Evolutionary conservation across 352 stramenopile genomes (phyloP).

Genomic region (Pythium aquatile): DNA sequence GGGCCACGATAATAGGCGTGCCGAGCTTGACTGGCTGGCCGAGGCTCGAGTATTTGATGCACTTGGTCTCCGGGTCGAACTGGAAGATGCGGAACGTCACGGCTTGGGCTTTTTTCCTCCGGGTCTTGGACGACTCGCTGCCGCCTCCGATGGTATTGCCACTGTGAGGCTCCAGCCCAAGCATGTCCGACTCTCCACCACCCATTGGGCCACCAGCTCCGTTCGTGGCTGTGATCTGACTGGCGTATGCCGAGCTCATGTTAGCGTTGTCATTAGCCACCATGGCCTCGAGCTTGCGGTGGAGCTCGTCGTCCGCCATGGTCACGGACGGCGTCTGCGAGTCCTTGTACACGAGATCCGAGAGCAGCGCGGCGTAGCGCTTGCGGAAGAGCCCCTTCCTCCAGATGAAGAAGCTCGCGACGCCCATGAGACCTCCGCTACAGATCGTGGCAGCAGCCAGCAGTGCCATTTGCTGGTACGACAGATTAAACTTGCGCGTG

Average conservation of each 20-base stretch:
- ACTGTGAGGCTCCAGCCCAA: not conserved
- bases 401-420: conserved; percentile 72
- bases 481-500: conserved; percentile 74
- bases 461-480: conserved; percentile 69
- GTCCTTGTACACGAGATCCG: conserved; percentile 34
- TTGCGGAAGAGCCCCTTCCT: conserved; percentile 68
- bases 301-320: conserved; percentile 11
- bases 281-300: conserved; percentile 20
- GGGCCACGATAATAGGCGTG: conserved; percentile 52
- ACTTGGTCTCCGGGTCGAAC: conserved; percentile 50
- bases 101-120: conserved; percentile 20
- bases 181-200: not conserved
- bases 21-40: conserved; percentile 61
- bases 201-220: not conserved
- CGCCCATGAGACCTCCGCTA: conserved; percentile 56
- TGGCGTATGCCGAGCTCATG: conserved; percentile 11
- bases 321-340: conserved; percentile 6
- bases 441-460: conserved; percentile 49
- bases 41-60: conserved; percentile 48
- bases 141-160: not conserved
- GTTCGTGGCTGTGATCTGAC: not conserved
- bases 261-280: not conserved
- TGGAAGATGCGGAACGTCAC: conserved; percentile 74
- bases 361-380: conserved; percentile 68
- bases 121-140: conserved; percentile 16